Base-by-base conservation (phyloP, 2,329 filamentous ascomycete genomes). In the Volutella citrinella region DNA sequence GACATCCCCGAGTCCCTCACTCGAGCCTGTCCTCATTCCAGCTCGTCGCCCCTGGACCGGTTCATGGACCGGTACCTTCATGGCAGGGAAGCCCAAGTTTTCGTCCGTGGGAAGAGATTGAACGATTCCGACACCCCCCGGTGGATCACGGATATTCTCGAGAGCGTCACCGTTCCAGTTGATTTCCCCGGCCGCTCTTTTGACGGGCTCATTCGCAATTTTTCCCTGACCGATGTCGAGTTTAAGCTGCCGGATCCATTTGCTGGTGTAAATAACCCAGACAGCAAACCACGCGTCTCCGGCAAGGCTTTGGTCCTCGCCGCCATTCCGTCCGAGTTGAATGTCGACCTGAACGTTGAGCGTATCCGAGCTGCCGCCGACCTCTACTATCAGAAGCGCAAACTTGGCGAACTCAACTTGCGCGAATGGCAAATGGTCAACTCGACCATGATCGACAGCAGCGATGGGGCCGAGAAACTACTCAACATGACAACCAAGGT, bases 171-270 rank as follows among this genome's bases (percentile, higher is more conserved):
- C 0, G 72, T 97, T 1, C 89, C 90, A 4, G 69, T 97, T 7
- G 84, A 88, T 6, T 85, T 97, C 43, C 87, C 88, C 1, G 88
- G 88, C 6, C 79, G 82, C 38, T 82, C 82, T 0, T 82, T 96
- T 51, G 88, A 89, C 46, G 81, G 85, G 45, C 66, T 95, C 12
- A 84, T 98, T 56, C 84, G 82, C 48, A 91, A 93, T 49, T 96
- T 97, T 56, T 85, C 88, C 15, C 68, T 97, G 46, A 79, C 81
- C 3, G 78, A 96, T 55, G 87, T 94, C 24, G 80, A 94, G 51
- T 95, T 98, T 59, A 79, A 78, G 30, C 67, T 98, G 27, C 93
- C 93, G 1, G 80, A 89, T 51, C 84, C 87, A 1, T 77, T 83
- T 51, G 87, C 88, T 4, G 80, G 89, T 13, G 86, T 87, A 1